Percentiles rank a stretch among this genome's conserved stretches.
phyloP scores from a whole-genome alignment of 2,329 filamentous ascomycete genomes.

The Amauroascus niger region DNA sequence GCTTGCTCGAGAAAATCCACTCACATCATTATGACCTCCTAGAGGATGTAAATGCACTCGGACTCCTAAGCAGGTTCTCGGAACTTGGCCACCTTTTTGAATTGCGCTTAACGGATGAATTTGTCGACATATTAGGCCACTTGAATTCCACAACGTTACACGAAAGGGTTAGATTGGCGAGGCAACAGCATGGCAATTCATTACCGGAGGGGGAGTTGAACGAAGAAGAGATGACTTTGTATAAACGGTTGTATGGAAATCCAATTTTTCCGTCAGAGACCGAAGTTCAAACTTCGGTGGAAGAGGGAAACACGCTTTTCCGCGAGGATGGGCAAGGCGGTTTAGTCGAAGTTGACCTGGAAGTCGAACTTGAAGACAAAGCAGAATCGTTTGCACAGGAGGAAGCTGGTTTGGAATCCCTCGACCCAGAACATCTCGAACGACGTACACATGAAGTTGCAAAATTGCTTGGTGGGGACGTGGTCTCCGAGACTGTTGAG shows the following conservation, averaged over 20 bases:
- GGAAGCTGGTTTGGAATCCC: not conserved
- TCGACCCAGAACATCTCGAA: not conserved
- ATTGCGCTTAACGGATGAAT: slow-evolving; percentile 23
- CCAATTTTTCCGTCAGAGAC: slow-evolving; percentile 42
- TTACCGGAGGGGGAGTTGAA: slow-evolving; percentile 63
- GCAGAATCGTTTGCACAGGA: slow-evolving; percentile 18
- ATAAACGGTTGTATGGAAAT: slow-evolving; percentile 70
- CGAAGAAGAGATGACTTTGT: slow-evolving; percentile 61
- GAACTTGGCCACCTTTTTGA: slow-evolving; percentile 20
- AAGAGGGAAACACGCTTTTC: slow-evolving; percentile 29
- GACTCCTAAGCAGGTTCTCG: slow-evolving; percentile 24
- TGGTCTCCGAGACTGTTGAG: slow-evolving; percentile 31
- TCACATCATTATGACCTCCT: slow-evolving; percentile 29
- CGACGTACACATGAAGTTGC: not conserved
- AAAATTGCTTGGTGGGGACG: slow-evolving; percentile 17
- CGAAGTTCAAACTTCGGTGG: slow-evolving; percentile 24
- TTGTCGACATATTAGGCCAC: slow-evolving; percentile 25
- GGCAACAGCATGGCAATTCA: slow-evolving; percentile 65
- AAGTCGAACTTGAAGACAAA: slow-evolving; percentile 23
- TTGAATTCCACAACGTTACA: slow-evolving; percentile 28
- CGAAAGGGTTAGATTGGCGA: slow-evolving; percentile 54
- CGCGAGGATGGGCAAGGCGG: slow-evolving; percentile 32
- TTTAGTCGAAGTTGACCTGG: slow-evolving; percentile 30
- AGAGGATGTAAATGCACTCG: slow-evolving; percentile 29
- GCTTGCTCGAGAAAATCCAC: slow-evolving; percentile 31